Evolutionary conservation across 768 basidiomycete species (phyloP), one percentile per base, ranked within the genome.

Genomic region (Amanita molliuscula): DNA sequence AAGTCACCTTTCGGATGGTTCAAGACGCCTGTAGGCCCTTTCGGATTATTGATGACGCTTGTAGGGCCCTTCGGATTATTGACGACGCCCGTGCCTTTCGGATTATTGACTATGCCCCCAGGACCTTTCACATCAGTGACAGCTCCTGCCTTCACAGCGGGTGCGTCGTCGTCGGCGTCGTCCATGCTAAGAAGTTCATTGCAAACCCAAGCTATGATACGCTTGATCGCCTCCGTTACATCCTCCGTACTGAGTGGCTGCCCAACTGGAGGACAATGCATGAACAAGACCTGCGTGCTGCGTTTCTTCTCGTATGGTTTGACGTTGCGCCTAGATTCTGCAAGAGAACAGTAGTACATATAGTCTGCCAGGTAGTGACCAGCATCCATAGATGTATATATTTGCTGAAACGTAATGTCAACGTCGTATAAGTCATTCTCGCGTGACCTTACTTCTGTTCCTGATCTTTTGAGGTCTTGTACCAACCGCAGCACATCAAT

Each of bases 341-440:
- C 82, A 23, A 87, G 72, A 8, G 83, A 85, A 59, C 82, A 82
- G 58, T 84, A 88, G 61, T 82, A 85, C 52, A 82, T 75, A 62
- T 82, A 88, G 65, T 88, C 85, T 60, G 81, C 84, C 9, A 87
- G 65, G 61, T 80, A 88, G 60, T 84, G 82, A 0, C 84, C 85
- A 13, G 84, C 81, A 59, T 88, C 85, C 72, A 81, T 76, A 2
- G 84, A 86, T 16, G 81, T 74, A 59, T 81, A 79, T 18, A 85
- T 79, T 65, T 81, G 73, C 81, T 85, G 44, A 52, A 44, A 52
- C 37, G 49, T 15, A 25, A 44, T 58, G 53, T 44, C 6, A 43
- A 35, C 21, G 25, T 20, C 40, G 41, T 34, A 21, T 15, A 41
- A 29, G 37, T 23, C 5, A 20, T n/a, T 11, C 50, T 43, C 41